A percentile compares a stretch with the other conserved stretches of the same genome.
These are phyloP conservation scores for Sporothrix brunneoviolacea DNA, from an alignment of 2,329 filamentous ascomycete genomes.

Conservation along the genomic window DNA sequence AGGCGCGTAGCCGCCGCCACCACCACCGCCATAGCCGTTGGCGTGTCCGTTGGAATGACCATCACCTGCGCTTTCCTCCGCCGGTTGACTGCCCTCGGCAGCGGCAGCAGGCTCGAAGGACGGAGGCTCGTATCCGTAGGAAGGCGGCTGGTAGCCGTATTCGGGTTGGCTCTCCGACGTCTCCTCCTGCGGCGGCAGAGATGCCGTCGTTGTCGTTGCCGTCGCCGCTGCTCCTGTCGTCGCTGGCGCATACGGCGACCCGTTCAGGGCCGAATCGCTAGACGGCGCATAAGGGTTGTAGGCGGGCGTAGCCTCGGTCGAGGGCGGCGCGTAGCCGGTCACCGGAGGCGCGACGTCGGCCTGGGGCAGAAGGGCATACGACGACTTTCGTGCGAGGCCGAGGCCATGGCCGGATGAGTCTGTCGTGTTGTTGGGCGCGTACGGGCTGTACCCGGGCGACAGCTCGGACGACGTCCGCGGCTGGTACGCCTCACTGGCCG, in stretches of 20 bases:
- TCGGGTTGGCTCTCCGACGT: slow-evolving; percentile 4
- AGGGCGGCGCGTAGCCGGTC: slow-evolving; percentile 8
- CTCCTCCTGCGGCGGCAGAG: background rate
- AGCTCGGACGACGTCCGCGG: slow-evolving; percentile 33
- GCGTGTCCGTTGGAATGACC: background rate
- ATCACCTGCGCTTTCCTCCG: slow-evolving; percentile 13
- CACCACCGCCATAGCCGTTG: slow-evolving; percentile 27
- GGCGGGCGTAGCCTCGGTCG: background rate
- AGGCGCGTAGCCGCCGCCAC: slow-evolving; percentile 49
- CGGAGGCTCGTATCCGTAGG: slow-evolving; percentile 47
- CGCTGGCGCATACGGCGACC: slow-evolving; percentile 17
- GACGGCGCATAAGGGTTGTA: slow-evolving; percentile 18
- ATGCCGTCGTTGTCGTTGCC: background rate
- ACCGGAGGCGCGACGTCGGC: slow-evolving; percentile 4
- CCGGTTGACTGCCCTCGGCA: slow-evolving; percentile 14
- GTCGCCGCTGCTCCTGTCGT: background rate
- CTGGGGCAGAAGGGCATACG: slow-evolving; percentile 21
- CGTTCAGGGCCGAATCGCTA: slow-evolving; percentile 14
- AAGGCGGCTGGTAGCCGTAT: slow-evolving; percentile 37
- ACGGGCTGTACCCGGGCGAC: slow-evolving; percentile 28
- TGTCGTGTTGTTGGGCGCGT: slow-evolving; percentile 23
- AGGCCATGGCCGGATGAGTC: background rate
- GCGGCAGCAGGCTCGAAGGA: slow-evolving; percentile 22
- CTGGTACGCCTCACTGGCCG: slow-evolving; percentile 15
- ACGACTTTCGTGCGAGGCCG: slow-evolving; percentile 21